Conservation (phyloP, 1,284 basidiomycete species). For the Malassezia nana region DNA sequence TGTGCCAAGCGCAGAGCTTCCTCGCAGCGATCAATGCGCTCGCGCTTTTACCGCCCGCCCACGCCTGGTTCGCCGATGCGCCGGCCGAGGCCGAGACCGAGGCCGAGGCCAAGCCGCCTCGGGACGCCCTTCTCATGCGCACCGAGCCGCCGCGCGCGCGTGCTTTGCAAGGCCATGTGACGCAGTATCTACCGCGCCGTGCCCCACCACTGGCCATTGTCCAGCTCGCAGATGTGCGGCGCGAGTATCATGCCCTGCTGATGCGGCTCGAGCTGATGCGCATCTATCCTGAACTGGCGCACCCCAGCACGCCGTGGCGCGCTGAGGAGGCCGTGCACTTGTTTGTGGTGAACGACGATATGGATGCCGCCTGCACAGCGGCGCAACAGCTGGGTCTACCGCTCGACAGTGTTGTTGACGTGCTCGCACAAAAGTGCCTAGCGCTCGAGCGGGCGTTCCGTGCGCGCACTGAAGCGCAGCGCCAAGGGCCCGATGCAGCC, state of each 20-base stretch:
- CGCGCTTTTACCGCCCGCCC: conserved; percentile 66
- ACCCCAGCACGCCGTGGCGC: conserved; percentile 24
- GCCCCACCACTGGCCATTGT: conserved; percentile 58
- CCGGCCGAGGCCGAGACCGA: conserved; percentile 16
- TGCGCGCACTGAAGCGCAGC: conserved; percentile 10
- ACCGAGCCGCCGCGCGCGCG: conserved; percentile 15
- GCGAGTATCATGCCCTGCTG: conserved; percentile 70
- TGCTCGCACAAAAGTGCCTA: conserved; percentile 68
- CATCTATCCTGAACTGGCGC: conserved; percentile 54
- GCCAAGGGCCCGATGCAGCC: conserved; percentile 6
- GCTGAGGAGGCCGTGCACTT: conserved; percentile 62
- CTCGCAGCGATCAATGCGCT: conserved; percentile 81
- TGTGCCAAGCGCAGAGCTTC: conserved; percentile 68
- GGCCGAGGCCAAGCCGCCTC: conserved; percentile 9
- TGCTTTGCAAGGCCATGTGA: conserved; percentile 54
- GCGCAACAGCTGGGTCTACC: conserved; percentile 70
- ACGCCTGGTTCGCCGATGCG: conserved; percentile 65
- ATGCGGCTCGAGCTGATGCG: conserved; percentile 68
- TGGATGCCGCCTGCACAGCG: conserved; percentile 67
- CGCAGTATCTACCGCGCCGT: conserved; percentile 61
- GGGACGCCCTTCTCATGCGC: background rate
- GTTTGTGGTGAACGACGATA: conserved; percentile 68
- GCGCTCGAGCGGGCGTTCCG: conserved; percentile 16
- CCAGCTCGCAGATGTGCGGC: conserved; percentile 68
- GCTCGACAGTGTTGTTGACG: conserved; percentile 73